Conservation (phyloP, 768 basidiomycete species). For the Sporobolomyces phaffii region DNA sequence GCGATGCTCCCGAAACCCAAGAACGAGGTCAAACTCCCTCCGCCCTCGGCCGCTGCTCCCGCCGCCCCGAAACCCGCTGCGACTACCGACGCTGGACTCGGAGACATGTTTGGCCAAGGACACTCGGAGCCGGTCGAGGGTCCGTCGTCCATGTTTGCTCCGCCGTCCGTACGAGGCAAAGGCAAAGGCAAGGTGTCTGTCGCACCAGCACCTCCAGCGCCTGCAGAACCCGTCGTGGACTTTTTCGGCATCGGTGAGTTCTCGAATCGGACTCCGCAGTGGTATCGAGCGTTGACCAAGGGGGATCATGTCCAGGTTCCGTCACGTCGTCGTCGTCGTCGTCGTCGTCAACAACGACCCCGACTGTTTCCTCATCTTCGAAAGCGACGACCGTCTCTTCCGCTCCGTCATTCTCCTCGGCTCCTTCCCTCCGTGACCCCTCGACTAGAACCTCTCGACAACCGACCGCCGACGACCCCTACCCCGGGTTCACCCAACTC, state of each 20-base stretch:
- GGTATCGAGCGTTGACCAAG: neutral
- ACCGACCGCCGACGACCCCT: conserved; percentile 66
- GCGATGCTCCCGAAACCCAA: conserved; percentile 35
- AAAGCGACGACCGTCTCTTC: neutral
- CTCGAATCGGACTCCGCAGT: neutral
- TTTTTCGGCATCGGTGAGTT: conserved; percentile 44
- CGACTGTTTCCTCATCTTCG: no score
- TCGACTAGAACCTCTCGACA: neutral
- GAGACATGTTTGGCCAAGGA: neutral
- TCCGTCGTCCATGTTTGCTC: conserved; percentile 23
- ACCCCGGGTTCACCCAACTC: conserved; percentile 79
- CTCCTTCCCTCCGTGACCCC: neutral
- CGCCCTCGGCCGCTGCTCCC: neutral
- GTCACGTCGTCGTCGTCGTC: conserved; percentile 14
- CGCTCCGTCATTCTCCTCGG: neutral
- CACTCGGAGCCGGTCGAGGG: no score
- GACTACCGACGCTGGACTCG: neutral
- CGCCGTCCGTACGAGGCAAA: conserved; percentile 23
- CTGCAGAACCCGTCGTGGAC: conserved; percentile 29
- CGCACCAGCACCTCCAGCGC: neutral
- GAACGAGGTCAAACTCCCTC: conserved; percentile 19
- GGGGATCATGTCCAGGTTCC: neutral
- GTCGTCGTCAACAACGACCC: neutral
- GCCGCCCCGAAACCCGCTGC: neutral
- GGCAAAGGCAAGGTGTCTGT: conserved; percentile 30